Conservation (phyloP, 148 eudicot species). For the Polygonum aviculare region DNA sequence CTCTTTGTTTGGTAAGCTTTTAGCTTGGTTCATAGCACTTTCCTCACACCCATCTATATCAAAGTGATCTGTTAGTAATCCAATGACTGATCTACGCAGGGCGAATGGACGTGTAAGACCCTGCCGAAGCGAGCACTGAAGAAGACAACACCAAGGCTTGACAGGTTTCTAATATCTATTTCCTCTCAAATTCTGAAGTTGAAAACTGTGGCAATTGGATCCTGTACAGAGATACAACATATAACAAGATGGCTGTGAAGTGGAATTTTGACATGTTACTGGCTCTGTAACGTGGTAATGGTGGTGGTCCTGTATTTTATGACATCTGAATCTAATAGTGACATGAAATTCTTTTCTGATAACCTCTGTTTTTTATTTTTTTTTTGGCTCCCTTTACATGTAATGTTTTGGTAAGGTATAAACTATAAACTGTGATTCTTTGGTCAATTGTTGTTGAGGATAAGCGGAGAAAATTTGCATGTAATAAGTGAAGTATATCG, state of each 20-base stretch:
- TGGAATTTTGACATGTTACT: slow-evolving; percentile 2
- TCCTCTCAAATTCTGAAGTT: background rate
- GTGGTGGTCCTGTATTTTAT: background rate
- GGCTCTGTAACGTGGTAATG: background rate
- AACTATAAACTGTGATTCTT: background rate
- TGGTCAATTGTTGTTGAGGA: background rate
- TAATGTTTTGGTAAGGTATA: background rate
- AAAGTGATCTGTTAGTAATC: background rate
- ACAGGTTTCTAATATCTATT: background rate
- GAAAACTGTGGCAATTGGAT: slow-evolving; percentile 12
- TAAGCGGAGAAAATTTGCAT: background rate
- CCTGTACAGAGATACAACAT: slow-evolving; percentile 11
- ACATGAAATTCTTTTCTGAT: slow-evolving; percentile 1
- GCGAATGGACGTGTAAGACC: slow-evolving; percentile 5
- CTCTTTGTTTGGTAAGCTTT: slow-evolving; percentile 50
- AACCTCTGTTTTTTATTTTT: background rate
- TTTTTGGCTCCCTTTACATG: background rate
- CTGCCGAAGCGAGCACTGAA: background rate
- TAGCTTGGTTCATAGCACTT: background rate
- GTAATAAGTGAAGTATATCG: background rate
- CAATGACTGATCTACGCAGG: background rate
- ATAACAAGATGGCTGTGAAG: slow-evolving; percentile 6
- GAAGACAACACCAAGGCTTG: background rate
- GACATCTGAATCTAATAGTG: background rate
- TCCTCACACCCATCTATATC: background rate